phyloP scores from a whole-genome alignment of 2,329 filamentous ascomycete genomes.

The Fusarium poae region DNA sequence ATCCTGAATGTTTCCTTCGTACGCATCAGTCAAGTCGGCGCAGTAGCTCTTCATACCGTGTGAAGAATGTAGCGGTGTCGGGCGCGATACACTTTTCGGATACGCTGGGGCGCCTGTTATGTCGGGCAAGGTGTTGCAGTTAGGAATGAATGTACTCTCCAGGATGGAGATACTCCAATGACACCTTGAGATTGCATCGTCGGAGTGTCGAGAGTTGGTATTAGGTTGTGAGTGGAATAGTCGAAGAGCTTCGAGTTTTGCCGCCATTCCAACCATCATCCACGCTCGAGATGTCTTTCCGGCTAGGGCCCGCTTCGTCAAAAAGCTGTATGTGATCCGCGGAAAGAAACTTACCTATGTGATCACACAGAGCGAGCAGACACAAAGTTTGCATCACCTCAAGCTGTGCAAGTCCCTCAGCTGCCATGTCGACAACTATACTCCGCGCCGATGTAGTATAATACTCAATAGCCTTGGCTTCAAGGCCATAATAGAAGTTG shows the following conservation, averaged over 20 bases:
- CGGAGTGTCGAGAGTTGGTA: not conserved
- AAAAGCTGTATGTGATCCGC: accelerated
- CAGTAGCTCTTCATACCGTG: constrained; percentile 38
- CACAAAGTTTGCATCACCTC: constrained; percentile 41
- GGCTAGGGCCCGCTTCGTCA: not conserved
- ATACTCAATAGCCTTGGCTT: constrained; percentile 42
- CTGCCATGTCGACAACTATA: constrained; percentile 36
- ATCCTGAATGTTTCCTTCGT: constrained; percentile 32
- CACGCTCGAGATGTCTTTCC: constrained; percentile 38
- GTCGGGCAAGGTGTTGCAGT: constrained; percentile 2
- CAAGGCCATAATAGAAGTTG: constrained; percentile 32
- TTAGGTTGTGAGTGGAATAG: not conserved
- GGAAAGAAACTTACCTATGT: constrained; percentile 16
- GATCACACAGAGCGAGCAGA: constrained; percentile 40
- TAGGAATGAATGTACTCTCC: constrained; percentile 36
- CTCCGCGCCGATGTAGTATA: constrained; percentile 35
- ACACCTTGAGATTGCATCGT: constrained; percentile 28
- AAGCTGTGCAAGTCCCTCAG: constrained; percentile 20
- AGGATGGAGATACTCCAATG: constrained; percentile 40
- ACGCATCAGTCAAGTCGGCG: constrained; percentile 39
- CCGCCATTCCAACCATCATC: constrained; percentile 45
- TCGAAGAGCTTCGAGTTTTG: constrained; percentile 38
- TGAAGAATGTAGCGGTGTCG: constrained; percentile 14
- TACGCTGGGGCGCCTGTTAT: constrained; percentile 17
- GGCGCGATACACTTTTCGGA: constrained; percentile 29